Evolutionary conservation across 176 grass and related monocot species (phyloP).

Genomic region (Panicum miliaceum): DNA sequence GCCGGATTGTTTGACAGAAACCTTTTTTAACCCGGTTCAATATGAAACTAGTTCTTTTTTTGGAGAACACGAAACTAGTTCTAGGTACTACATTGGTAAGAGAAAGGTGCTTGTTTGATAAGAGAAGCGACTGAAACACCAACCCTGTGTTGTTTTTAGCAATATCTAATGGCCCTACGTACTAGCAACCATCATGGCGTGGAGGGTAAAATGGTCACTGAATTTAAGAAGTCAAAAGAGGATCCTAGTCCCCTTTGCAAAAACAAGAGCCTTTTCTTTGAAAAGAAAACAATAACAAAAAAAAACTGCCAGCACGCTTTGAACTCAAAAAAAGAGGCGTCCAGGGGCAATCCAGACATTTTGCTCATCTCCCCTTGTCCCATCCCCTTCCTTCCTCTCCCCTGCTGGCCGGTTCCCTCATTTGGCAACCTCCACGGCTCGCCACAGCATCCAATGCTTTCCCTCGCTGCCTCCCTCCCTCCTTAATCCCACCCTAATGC

Average conservation of each 20-base stretch:
- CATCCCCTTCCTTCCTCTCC: background rate
- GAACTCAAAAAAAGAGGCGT: background rate
- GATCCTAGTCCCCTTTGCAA: too few species aligned
- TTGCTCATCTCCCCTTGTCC: background rate
- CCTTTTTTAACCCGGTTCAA: background rate
- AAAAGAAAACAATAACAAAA: background rate
- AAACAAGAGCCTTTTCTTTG: too few species aligned
- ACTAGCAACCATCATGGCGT: background rate
- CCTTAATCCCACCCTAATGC: slow-evolving; percentile 24
- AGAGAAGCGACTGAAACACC: too few species aligned
- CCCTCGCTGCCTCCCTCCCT: slow-evolving; percentile 15
- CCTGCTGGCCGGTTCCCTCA: background rate
- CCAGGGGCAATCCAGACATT: slow-evolving; percentile 43
- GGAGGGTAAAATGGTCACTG: too few species aligned
- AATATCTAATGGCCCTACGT: too few species aligned
- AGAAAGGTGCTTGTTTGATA: too few species aligned
- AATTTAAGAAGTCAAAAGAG: too few species aligned
- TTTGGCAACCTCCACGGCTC: slow-evolving; percentile 16
- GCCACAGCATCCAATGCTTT: slow-evolving; percentile 55
- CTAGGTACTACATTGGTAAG: too few species aligned
- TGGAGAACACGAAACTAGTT: too few species aligned
- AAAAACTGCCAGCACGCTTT: background rate
- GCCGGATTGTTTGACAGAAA: background rate
- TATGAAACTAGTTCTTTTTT: too few species aligned
- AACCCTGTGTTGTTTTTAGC: too few species aligned